phyloP scores from a whole-genome alignment of 2,329 filamentous ascomycete genomes.

The Iodosphaeria phyllophila region DNA sequence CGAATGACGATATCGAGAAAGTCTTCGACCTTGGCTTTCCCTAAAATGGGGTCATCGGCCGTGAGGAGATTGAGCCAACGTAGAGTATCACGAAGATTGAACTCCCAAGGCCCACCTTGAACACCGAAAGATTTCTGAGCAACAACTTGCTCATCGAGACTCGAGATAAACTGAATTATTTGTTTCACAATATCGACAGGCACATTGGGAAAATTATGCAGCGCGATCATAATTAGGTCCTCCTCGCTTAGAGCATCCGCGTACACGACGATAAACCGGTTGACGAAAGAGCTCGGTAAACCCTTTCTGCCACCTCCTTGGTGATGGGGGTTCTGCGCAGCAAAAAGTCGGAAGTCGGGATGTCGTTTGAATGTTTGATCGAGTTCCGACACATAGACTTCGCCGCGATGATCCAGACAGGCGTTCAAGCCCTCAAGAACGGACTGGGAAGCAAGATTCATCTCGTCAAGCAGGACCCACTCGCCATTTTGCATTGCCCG shows the following conservation, averaged over 20 bases:
- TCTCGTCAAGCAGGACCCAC: conserved; percentile 94
- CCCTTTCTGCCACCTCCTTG: conserved; percentile 93
- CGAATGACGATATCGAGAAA: conserved; percentile 69
- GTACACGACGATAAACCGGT: conserved; percentile 95
- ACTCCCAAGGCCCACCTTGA: conserved; percentile 76
- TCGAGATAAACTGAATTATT: conserved; percentile 64
- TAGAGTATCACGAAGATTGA: conserved; percentile 79
- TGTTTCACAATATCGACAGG: conserved; percentile 37
- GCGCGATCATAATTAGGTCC: conserved; percentile 69
- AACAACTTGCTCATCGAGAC: conserved; percentile 55
- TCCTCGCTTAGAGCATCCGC: conserved; percentile 72
- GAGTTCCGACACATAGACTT: conserved; percentile 87
- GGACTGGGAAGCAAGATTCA: conserved; percentile 95
- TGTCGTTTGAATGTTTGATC: conserved; percentile 88
- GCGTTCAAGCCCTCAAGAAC: conserved; percentile 93
- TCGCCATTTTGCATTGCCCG: conserved; percentile 93
- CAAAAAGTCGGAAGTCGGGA: conserved; percentile 81
- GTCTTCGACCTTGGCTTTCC: conserved; percentile 42
- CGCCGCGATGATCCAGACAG: conserved; percentile 87
- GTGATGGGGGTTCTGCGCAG: conserved; percentile 93
- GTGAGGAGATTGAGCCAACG: conserved; percentile 66
- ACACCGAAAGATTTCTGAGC: conserved; percentile 37
- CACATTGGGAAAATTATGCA: conserved; percentile 53
- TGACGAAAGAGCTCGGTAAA: conserved; percentile 87
- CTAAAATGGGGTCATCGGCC: conserved; percentile 39